phyloP scores from a whole-genome alignment of 768 basidiomycete genomes.

The Tylopilus balloui region DNA sequence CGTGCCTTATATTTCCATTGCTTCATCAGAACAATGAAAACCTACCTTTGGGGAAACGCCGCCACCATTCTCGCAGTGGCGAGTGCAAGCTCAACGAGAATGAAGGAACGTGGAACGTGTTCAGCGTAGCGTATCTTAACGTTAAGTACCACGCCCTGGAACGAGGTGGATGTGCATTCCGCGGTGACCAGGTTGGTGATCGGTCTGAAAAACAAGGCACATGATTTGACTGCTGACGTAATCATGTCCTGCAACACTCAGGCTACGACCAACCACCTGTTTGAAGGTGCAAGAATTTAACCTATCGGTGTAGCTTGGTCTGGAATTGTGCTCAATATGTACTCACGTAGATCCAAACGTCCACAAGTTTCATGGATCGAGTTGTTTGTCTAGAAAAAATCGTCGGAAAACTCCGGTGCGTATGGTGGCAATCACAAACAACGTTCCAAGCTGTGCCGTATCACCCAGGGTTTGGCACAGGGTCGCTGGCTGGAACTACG shows the following conservation, averaged over 20 bases:
- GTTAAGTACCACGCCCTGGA: slow-evolving; percentile 1
- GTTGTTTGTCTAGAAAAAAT: not conserved
- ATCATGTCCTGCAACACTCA: not conserved
- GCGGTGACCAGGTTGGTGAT: slow-evolving; percentile 15
- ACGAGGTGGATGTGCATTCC: slow-evolving; percentile 1
- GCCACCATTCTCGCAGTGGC: slow-evolving; percentile 7
- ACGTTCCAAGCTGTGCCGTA: not conserved
- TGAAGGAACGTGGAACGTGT: slow-evolving; percentile 12
- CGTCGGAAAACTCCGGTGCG: slow-evolving; percentile 1
- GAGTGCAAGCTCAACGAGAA: slow-evolving; percentile 7
- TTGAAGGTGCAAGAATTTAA: not conserved
- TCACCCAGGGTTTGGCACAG: slow-evolving; percentile 11
- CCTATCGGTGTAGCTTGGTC: not conserved
- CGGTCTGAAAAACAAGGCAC: slow-evolving; percentile 16
- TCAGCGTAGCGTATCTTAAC: not conserved
- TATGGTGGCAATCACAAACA: not conserved
- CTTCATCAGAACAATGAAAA: slow-evolving; percentile 25
- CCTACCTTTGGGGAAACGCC: slow-evolving; percentile 18
- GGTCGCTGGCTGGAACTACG: slow-evolving; percentile 1
- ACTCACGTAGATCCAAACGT: not conserved
- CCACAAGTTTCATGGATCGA: slow-evolving; percentile 1
- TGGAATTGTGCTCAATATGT: not conserved
- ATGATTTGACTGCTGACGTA: slow-evolving; percentile 12
- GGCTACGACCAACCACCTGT: not conserved
- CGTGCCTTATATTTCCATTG: slow-evolving; percentile 24